Evolutionary conservation across 2,329 filamentous ascomycete species (phyloP), one percentile per base, ranked within the genome.

Genomic region (Pyricularia sp.): DNA sequence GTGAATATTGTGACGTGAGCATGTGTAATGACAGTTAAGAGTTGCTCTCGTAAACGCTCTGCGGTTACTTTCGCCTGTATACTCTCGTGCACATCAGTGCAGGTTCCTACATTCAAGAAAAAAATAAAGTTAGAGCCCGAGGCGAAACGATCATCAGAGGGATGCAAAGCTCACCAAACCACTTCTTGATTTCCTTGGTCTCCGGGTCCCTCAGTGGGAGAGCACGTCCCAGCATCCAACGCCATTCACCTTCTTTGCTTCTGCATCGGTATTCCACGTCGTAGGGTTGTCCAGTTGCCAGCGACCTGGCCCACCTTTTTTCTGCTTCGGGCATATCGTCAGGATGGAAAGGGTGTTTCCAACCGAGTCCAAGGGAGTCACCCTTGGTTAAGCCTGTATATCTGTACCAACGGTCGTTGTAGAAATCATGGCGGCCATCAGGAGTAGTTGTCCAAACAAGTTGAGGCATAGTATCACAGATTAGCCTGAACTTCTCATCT

Each of bases 201-300:
- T 87, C 82, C 67, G 81, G 82, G 66, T 90, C 85, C 53, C 80
- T 81, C 70, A 91, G 79, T 0, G 90, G 88, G 16, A 89, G 73
- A 1, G 89, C 90, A 59, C 88, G 81, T 12, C 87, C 89, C 2
- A 93, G 77, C 80, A 92, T 91, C 90, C 90, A 93, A 64, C 88
- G 81, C 84, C 86, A 93, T 65, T 88, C 81, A 0, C 89, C 90
- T 35, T 88, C 82, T 62, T 82, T 82, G 65, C 81, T 85, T 63
- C 77, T 81, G 67, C 86, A 90, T 53, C 90, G 83, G 68, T 91
- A 92, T 70, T 93, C 89, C 0, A 83, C 86, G 53, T 79, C 79
- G 69, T 89, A 92, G 13, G 85, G 83, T 10, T 88, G 82, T 2
- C 90, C 90, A 0, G 88, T 91, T 3, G 73, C 74, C 2, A 92